Evolutionary conservation across 306 rosid genomes (phyloP), one percentile per base, ranked within the genome.

Genomic region (Castanea mollissima): DNA sequence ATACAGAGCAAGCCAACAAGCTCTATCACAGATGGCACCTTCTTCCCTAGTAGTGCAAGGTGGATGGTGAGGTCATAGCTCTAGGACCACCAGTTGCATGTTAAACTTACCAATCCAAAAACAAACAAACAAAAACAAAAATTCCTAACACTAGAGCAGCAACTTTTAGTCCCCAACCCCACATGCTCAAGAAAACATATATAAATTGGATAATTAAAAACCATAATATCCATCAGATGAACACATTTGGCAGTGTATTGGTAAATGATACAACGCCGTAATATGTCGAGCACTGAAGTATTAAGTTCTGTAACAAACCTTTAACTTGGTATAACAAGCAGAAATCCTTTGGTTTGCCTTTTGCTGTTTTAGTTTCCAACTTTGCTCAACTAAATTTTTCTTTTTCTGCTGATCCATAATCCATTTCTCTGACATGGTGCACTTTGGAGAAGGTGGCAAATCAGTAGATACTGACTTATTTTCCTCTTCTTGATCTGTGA

Each of bases 381-480:
- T 88, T 84, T 84, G 94, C 82, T 92, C 92, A 74, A 74, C 80
- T 75, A 82, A 78, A 83, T 56, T 90, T 87, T 91, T 89, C 91
- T 86, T 88, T 85, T 83, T 91, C 87, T 92, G 96, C 71, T 82
- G 92, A 85, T 89, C 97, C 89, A 96, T 82, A 69, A 91, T 84
- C 91, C 96, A 96, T 81, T 84, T 96, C 86, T 92, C 96, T 62
- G 92, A 91, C 99, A 96, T 91, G 1, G 99, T 91, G 86, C 82
- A 83, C 85, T 86, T 96, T 59, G 92, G 89, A 85, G 97, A 80
- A 49, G 78, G 68, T 51, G 85, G 82, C 73, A 87, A 68, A 80
- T 90, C 90, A 77, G 90, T 31, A 65, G 87, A 78, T 52, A 74
- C 79, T 76, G 74, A 83, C 87, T 76, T 85, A 70, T 77, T 89